These are phyloP conservation scores for Malassezia equina DNA, from an alignment of 1,284 basidiomycete species.

Conservation along the genomic window DNA sequence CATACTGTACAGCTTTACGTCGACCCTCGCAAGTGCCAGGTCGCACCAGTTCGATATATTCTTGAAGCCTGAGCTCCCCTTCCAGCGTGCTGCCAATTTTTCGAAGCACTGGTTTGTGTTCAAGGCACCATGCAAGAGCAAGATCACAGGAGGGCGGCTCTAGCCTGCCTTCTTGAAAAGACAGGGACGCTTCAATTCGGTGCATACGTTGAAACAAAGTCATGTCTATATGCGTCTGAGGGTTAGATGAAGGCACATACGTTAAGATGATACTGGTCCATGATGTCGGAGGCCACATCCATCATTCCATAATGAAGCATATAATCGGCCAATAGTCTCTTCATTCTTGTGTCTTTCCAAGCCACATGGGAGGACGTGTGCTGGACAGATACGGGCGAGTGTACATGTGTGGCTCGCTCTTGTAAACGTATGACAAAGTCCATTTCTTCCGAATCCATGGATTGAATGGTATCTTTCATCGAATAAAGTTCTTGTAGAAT, in stretches of 20 bases:
- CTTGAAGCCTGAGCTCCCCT: conserved; percentile 87
- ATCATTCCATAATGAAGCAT: conserved; percentile 59
- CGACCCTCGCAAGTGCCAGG: conserved; percentile 14
- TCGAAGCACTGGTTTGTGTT: conserved; percentile 81
- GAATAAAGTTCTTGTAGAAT: not conserved
- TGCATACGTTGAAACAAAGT: conserved; percentile 72
- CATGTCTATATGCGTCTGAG: conserved; percentile 55
- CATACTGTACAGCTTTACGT: conserved; percentile 78
- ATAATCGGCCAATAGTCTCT: conserved; percentile 88
- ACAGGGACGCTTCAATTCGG: conserved; percentile 69
- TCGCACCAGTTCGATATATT: conserved; percentile 74
- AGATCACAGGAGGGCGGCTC: conserved; percentile 64
- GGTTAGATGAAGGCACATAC: conserved; percentile 15
- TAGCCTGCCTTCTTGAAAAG: not conserved
- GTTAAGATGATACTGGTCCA: not conserved
- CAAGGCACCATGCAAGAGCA: conserved; percentile 87
- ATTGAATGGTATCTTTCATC: not conserved
- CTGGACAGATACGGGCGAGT: conserved; percentile 5
- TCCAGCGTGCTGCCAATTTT: conserved; percentile 74
- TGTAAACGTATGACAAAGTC: not conserved
- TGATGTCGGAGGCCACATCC: conserved; percentile 23
- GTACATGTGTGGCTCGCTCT: not conserved
- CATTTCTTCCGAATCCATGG: not conserved
- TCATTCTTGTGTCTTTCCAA: conserved; percentile 70
- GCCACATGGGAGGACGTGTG: conserved; percentile 16